Percentiles rank a stretch among this genome's conserved stretches.
Conservation (phyloP, 2,329 filamentous ascomycete genomes). For the Pseudogymnoascus sp. region DNA sequence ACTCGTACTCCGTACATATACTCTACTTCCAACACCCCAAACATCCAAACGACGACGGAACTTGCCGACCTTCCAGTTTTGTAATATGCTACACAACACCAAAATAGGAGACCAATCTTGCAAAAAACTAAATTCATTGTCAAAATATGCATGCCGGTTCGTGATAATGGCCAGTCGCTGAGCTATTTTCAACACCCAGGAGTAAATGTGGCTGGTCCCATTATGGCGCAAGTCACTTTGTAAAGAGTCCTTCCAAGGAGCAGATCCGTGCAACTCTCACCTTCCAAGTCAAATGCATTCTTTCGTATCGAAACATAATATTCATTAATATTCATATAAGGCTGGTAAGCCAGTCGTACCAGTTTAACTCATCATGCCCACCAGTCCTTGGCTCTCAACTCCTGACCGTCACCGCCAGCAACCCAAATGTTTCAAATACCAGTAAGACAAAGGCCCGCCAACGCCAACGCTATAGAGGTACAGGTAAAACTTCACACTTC, state of each 20-base stretch:
- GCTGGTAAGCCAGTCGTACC: not conserved
- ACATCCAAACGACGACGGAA: conserved; percentile 1
- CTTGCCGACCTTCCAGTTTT: conserved; percentile 49
- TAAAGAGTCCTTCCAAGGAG: too few relatives aligned
- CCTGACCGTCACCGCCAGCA: not conserved
- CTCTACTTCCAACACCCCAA: conserved; percentile 3
- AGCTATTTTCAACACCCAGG: not conserved
- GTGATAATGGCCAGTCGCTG: not conserved
- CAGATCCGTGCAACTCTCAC: conserved; percentile 39
- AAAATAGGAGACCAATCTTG: not conserved
- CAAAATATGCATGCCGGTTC: not conserved
- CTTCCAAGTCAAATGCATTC: conserved; percentile 44
- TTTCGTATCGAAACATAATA: not conserved
- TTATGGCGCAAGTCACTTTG: not conserved
- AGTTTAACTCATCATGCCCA: not conserved
- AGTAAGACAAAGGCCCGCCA: not conserved
- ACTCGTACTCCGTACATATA: conserved; percentile 1
- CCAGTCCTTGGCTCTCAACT: not conserved
- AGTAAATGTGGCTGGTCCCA: not conserved
- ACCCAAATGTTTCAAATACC: not conserved
- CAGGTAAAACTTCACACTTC: not conserved
- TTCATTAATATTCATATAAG: not conserved
- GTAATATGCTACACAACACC: conserved; percentile 67
- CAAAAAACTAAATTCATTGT: not conserved
- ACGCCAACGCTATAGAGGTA: not conserved